Percentiles rank a stretch among this genome's conserved stretches.
Evolutionary conservation across 495 filamentous ascomycete species (phyloP).

Genomic region (Lepraria neglecta): DNA sequence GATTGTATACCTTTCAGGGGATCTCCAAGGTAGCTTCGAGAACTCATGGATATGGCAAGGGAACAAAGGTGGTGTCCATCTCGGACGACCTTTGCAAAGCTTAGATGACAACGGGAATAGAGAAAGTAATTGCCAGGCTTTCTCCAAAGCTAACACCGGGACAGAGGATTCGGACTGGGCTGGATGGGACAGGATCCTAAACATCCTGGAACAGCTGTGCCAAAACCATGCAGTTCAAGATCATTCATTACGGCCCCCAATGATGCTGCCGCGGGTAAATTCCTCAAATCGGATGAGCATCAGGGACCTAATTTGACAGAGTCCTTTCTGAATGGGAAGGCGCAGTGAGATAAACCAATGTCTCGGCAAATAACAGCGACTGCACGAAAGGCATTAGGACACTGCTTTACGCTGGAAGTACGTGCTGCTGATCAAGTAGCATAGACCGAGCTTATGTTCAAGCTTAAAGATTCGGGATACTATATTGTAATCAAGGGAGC

Average conservation of each 20-base stretch:
- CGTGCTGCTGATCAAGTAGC: background rate
- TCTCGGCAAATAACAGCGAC: background rate
- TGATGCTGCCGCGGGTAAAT: slow-evolving; percentile 19
- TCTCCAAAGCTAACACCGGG: slow-evolving; percentile 13
- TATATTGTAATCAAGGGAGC: background rate
- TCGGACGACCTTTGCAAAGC: slow-evolving; percentile 13
- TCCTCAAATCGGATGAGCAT: slow-evolving; percentile 24
- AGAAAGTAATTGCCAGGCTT: slow-evolving; percentile 13
- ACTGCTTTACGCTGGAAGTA: background rate
- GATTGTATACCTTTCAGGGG: slow-evolving; percentile 78
- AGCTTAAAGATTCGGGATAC: background rate
- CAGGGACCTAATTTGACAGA: slow-evolving; percentile 19
- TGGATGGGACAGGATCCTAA: slow-evolving; percentile 21
- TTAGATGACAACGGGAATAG: slow-evolving; percentile 16
- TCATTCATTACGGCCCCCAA: slow-evolving; percentile 12
- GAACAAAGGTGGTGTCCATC: slow-evolving; percentile 39
- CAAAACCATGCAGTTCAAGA: slow-evolving; percentile 24
- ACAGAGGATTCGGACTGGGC: slow-evolving; percentile 34
- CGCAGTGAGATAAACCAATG: background rate
- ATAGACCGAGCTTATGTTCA: background rate
- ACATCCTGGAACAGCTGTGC: slow-evolving; percentile 26
- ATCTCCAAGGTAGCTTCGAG: slow-evolving; percentile 78
- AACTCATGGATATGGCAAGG: slow-evolving; percentile 84
- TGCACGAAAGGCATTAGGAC: background rate
- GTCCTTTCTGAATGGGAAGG: background rate